A percentile compares a stretch with the other conserved stretches of the same genome.
These are phyloP conservation scores for Apiospora arundinis DNA, from an alignment of 2,329 filamentous ascomycete genomes.

Conservation along the genomic window DNA sequence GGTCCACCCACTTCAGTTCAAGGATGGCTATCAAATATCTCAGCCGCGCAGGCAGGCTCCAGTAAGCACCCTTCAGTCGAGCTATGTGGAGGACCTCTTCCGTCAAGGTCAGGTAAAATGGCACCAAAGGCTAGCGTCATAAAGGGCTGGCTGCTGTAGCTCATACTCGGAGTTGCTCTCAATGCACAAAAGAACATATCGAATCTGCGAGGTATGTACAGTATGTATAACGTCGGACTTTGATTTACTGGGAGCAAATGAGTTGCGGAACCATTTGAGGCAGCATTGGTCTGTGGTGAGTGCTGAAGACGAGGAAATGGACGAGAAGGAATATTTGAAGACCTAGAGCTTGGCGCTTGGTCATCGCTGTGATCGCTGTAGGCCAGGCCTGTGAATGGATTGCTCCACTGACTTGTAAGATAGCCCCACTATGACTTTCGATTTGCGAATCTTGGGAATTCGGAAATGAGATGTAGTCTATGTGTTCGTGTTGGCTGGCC, in stretches of 20 bases:
- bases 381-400: neutral
- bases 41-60: too few relatives aligned
- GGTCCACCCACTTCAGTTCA: too few relatives aligned
- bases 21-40: too few relatives aligned
- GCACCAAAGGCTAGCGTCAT: too few relatives aligned
- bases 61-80: too few relatives aligned
- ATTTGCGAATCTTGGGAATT: constrained; percentile 5
- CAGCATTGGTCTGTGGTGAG: constrained; percentile 2
- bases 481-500: neutral
- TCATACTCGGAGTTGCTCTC: neutral
- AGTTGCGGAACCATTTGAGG: neutral
- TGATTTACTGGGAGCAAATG: neutral
- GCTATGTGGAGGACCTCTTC: too few relatives aligned
- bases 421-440: neutral
- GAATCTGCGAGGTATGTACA: neutral
- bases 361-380: neutral
- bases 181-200: neutral
- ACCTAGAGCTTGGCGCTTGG: neutral
- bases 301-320: constrained; percentile 1
- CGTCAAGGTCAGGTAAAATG: too few relatives aligned
- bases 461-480: neutral
- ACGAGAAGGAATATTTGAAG: neutral
- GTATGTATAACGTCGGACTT: neutral
- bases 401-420: neutral
- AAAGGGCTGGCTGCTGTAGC: neutral